Evolutionary conservation across 225 moss, liverwort and hornwort species (phyloP).

Genomic region (Rhytidiadelphus loreus): DNA sequence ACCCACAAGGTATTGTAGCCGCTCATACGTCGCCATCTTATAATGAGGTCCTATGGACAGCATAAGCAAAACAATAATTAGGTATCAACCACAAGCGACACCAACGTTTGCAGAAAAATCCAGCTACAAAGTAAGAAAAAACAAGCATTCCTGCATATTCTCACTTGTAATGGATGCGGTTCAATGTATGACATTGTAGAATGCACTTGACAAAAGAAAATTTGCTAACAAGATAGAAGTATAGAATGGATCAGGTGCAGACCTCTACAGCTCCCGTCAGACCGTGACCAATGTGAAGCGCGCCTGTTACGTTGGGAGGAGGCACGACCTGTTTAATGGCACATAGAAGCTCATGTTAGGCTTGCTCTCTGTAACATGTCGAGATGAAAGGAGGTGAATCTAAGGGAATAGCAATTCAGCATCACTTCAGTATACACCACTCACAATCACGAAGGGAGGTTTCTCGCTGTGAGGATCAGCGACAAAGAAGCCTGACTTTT

Average conservation of each 20-base stretch:
- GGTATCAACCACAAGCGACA: neutral
- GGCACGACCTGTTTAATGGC: conserved; percentile 56
- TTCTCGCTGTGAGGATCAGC: conserved; percentile 63
- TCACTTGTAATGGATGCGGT: neutral
- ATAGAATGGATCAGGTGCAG: neutral
- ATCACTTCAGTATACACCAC: neutral
- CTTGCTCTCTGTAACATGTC: neutral
- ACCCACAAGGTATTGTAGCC: conserved; percentile 93
- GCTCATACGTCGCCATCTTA: conserved; percentile 93
- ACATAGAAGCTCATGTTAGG: neutral
- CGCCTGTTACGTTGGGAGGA: conserved; percentile 94
- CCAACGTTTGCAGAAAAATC: neutral
- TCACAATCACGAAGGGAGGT: conserved; percentile 81
- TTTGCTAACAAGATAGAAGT: neutral
- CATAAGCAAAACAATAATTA: neutral
- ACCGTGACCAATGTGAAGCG: conserved; percentile 93
- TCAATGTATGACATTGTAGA: neutral
- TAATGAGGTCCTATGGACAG: conserved; percentile 53
- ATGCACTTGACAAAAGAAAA: neutral
- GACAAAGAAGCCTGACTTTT: conserved; percentile 67
- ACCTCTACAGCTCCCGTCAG: conserved; percentile 84
- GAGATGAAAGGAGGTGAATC: neutral
- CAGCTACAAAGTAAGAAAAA: neutral
- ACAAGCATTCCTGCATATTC: neutral
- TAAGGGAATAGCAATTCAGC: neutral